phyloP scores from a whole-genome alignment of 1,284 basidiomycete genomes.

The Pyrrhoderma noxium region DNA sequence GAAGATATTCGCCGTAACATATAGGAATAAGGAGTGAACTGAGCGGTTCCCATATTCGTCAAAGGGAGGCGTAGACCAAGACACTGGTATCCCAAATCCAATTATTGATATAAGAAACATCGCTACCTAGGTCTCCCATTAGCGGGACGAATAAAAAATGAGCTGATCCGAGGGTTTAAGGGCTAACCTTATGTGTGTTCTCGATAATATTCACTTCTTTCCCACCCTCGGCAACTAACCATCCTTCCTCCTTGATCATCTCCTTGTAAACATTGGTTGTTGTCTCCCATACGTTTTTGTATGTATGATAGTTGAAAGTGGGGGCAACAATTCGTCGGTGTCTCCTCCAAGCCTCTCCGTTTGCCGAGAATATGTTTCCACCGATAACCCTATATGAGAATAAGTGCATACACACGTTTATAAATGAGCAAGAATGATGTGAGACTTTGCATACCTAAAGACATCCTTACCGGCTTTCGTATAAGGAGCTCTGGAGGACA shows the following conservation, averaged over 20 bases:
- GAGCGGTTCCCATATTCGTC: conserved; percentile 12
- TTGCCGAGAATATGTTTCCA: conserved; percentile 25
- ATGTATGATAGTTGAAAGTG: conserved; percentile 28
- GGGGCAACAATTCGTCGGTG: conserved; percentile 28
- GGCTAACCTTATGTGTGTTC: conserved; percentile 19
- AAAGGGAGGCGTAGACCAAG: conserved; percentile 9
- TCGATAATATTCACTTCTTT: conserved; percentile 20
- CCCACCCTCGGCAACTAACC: conserved; percentile 19
- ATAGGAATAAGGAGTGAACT: conserved; percentile 10
- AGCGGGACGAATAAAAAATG: background rate
- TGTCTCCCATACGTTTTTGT: conserved; percentile 21
- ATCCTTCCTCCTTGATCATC: conserved; percentile 27
- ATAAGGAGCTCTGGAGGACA: background rate
- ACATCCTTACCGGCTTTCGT: background rate
- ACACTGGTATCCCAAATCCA: conserved; percentile 16
- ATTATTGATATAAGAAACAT: conserved; percentile 15
- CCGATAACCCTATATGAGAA: conserved; percentile 24
- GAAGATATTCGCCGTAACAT: conserved; percentile 9
- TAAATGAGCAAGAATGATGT: background rate
- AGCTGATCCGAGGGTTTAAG: background rate
- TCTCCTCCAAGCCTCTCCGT: conserved; percentile 27
- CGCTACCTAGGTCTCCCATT: conserved; percentile 1
- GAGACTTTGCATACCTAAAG: background rate
- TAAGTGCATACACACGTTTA: background rate
- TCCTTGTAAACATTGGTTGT: conserved; percentile 23